A percentile compares a stretch with the other conserved stretches of the same genome.
Conservation (phyloP, 371 early-diverging fungal species). For the Apophysomyces variabilis region DNA sequence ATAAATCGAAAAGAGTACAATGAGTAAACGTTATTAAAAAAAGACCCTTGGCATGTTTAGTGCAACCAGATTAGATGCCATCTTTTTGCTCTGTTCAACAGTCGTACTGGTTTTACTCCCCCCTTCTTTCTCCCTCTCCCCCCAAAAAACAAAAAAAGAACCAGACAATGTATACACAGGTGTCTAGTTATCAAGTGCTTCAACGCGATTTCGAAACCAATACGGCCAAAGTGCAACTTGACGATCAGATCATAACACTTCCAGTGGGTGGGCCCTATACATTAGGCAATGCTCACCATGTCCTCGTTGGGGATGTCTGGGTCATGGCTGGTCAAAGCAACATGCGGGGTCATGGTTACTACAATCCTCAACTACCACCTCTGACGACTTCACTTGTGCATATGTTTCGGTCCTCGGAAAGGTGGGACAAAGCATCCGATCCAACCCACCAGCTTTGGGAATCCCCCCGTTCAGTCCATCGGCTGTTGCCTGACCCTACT, state of each 20-base stretch:
- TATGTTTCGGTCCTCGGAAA: conserved; percentile 40
- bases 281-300: conserved; percentile 20
- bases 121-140: too few relatives aligned
- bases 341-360: conserved; percentile 50
- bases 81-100: too few relatives aligned
- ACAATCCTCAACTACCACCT: not conserved
- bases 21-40: too few relatives aligned
- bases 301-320: conserved; percentile 53
- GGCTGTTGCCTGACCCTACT: conserved; percentile 43
- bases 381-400: conserved; percentile 15
- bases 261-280: conserved; percentile 42
- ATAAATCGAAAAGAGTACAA: too few relatives aligned
- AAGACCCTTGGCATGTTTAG: too few relatives aligned
- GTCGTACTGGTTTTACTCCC: too few relatives aligned
- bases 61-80: too few relatives aligned
- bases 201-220: conserved; percentile 33
- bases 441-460: conserved; percentile 35
- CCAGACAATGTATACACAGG: conserved; percentile 13
- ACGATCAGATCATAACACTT: conserved; percentile 16
- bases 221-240: conserved; percentile 20
- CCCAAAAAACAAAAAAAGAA: too few relatives aligned
- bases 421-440: conserved; percentile 33
- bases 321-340: conserved; percentile 55
- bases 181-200: conserved; percentile 35
- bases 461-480: conserved; percentile 38